phyloP scores from a whole-genome alignment of 2,329 filamentous ascomycete species.

The Penicillium sp. region DNA sequence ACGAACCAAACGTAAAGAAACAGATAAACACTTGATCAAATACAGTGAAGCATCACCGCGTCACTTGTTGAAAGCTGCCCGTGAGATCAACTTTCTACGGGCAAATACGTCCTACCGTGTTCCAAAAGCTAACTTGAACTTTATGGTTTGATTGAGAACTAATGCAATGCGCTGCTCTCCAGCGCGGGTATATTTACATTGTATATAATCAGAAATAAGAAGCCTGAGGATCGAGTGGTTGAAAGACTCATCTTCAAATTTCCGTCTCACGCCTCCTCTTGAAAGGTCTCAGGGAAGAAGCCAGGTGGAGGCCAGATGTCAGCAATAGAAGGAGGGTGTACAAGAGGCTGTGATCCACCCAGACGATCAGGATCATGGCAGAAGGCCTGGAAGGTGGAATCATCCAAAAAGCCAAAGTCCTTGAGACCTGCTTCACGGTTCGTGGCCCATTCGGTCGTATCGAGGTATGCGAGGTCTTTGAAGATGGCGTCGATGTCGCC shows the following conservation, averaged over 20 bases:
- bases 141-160: neutral
- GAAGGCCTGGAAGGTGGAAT: constrained; percentile 47
- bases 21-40: too few relatives aligned
- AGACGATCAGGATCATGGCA: constrained; percentile 48
- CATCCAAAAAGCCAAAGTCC: constrained; percentile 49
- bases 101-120: too few relatives aligned
- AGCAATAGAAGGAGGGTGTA: constrained; percentile 42
- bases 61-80: too few relatives aligned
- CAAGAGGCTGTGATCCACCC: constrained; percentile 36
- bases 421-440: constrained; percentile 45
- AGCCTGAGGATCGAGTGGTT: neutral
- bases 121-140: neutral
- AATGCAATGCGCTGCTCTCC: neutral
- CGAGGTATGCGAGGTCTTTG: constrained; percentile 48
- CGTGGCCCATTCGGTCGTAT: constrained; percentile 47
- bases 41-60: too few relatives aligned
- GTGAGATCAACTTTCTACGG: too few relatives aligned
- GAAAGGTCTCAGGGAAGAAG: constrained; percentile 45
- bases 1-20: too few relatives aligned
- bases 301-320: constrained; percentile 48
- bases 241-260: neutral
- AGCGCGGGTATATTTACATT: constrained; percentile 7
- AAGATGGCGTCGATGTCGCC: constrained; percentile 47
- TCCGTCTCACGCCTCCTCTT: constrained; percentile 18
- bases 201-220: neutral